phyloP scores from a whole-genome alignment of 768 basidiomycete species.

The Suillus ampliporus region DNA sequence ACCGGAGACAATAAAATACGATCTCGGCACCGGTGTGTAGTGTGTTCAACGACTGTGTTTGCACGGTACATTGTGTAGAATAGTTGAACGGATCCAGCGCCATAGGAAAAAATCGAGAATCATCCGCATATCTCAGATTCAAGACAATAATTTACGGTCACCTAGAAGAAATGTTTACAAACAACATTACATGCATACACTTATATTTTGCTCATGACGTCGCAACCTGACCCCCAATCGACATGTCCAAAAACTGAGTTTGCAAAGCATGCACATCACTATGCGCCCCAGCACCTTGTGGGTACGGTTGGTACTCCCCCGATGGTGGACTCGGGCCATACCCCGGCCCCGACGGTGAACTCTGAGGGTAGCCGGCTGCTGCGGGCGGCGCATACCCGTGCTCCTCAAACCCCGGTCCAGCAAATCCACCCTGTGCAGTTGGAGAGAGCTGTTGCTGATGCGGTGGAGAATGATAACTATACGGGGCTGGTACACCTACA shows the following conservation, averaged over 20 bases:
- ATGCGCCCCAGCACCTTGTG: constrained; percentile 4
- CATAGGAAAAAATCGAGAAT: background rate
- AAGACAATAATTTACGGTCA: background rate
- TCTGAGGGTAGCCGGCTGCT: constrained; percentile 10
- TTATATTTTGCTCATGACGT: constrained; percentile 1
- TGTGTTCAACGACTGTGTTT: too few species aligned
- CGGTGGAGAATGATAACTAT: constrained; percentile 24
- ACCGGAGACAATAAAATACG: too few species aligned
- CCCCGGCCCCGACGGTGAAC: constrained; percentile 20
- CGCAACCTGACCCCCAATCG: constrained; percentile 22
- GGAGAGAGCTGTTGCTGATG: constrained; percentile 23
- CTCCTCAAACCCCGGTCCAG: constrained; percentile 21
- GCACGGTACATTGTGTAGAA: too few species aligned
- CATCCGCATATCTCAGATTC: background rate
- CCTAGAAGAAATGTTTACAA: background rate
- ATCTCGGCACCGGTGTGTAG: too few species aligned
- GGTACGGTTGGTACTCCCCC: background rate
- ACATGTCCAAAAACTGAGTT: constrained; percentile 39
- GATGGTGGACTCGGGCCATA: constrained; percentile 1
- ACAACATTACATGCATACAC: background rate
- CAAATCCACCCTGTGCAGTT: background rate
- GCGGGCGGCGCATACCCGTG: constrained; percentile 26
- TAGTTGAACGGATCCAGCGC: too few species aligned
- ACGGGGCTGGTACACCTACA: constrained; percentile 14
- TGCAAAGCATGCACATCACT: constrained; percentile 30